A percentile compares a stretch with the other conserved stretches of the same genome.
Conservation (phyloP, 2,329 filamentous ascomycete genomes). For the Gaeumannomyces sp. region DNA sequence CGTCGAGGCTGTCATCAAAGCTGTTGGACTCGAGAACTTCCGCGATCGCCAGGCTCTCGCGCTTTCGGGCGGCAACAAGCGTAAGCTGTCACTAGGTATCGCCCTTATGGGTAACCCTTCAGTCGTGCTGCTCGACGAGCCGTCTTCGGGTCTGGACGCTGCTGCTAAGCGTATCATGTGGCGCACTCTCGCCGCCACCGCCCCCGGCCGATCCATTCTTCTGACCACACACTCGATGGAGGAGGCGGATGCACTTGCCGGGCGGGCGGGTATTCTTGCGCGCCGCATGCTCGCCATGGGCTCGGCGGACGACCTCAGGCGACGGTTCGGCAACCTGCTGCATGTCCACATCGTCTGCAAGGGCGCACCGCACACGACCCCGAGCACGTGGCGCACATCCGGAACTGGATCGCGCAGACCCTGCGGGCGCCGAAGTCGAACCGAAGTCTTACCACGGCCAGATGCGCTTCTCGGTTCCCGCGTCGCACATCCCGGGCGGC, state of each 20-base stretch:
- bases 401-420: conserved; percentile 54
- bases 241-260: conserved; percentile 83
- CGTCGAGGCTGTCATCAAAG: conserved; percentile 68
- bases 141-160: conserved; percentile 81
- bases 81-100: conserved; percentile 85
- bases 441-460: conserved; percentile 77
- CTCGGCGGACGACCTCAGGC: conserved; percentile 64
- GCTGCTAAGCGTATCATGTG: conserved; percentile 91
- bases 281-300: conserved; percentile 80
- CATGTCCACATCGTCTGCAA: conserved; percentile 76
- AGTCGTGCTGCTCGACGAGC: conserved; percentile 84
- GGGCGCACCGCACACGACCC: conserved; percentile 67
- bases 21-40: conserved; percentile 71
- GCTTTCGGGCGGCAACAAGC: conserved; percentile 84
- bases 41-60: conserved; percentile 68
- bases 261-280: conserved; percentile 79
- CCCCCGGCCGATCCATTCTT: conserved; percentile 72
- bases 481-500: conserved; percentile 27
- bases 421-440: conserved; percentile 64
- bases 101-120: conserved; percentile 88
- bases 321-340: conserved; percentile 69
- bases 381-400: conserved; percentile 61
- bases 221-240: conserved; percentile 95
- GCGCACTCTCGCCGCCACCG: conserved; percentile 70
- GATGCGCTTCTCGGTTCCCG: conserved; percentile 73